Conservation (phyloP, 1,284 basidiomycete genomes). For the Cutaneotrichosporon sp. region DNA sequence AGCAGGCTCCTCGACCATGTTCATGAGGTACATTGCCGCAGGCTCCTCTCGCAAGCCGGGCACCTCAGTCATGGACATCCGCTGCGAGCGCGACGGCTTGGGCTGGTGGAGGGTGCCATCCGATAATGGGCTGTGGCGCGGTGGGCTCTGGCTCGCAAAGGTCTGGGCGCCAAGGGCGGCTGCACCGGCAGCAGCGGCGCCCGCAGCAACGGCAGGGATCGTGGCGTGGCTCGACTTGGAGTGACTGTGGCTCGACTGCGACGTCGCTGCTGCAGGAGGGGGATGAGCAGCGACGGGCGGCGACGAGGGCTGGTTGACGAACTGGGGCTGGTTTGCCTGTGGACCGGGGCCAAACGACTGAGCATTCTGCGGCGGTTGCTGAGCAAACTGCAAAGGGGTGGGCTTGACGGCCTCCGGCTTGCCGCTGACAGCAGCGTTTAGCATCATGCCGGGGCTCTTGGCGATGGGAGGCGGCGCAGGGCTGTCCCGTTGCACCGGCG, state of each 20-base stretch:
- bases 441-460: not conserved
- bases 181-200: not conserved
- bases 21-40: slow-evolving; percentile 49
- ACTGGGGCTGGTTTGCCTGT: not conserved
- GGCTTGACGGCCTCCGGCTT: not conserved
- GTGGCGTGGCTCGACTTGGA: not conserved
- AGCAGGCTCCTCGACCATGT: slow-evolving; percentile 46
- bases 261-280: not conserved
- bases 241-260: slow-evolving; percentile 4
- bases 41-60: slow-evolving; percentile 42
- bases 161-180: not conserved
- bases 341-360: not conserved
- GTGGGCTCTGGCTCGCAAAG: slow-evolving; percentile 3
- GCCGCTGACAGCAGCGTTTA: not conserved
- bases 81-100: slow-evolving; percentile 18
- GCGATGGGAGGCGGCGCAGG: not conserved
- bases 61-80: slow-evolving; percentile 28
- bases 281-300: not conserved
- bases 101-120: slow-evolving; percentile 13
- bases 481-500: not conserved
- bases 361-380: not conserved
- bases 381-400: not conserved
- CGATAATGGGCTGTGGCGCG: not conserved
- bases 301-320: not conserved
- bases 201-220: not conserved